Evolutionary conservation across 2,329 filamentous ascomycete genomes (phyloP), one percentile per base, ranked within the genome.

Genomic region (Verticillium klebahnii): DNA sequence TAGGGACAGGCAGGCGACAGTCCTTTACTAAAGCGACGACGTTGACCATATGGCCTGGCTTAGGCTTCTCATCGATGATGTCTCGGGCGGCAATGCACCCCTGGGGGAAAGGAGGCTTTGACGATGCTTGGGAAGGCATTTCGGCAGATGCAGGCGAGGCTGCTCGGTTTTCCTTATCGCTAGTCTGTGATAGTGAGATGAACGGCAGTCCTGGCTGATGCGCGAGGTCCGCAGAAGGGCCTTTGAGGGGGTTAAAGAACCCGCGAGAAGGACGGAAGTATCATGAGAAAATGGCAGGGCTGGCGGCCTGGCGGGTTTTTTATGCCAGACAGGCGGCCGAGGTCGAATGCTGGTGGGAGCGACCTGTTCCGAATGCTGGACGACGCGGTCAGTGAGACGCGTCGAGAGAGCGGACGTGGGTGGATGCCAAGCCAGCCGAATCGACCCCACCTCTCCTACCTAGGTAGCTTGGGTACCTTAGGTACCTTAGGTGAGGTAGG

Each of bases 11-110:
- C 1, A 80, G 73, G 61, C 85, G 80, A 57, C 80, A 82, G 67
- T 94, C 90, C 59, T 85, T 84, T 3, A 94, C 84, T 5, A 94
- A 74, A 1, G 92, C 93, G 58, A 92, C 82, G 50, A 95, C 75
- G 73, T 79, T 89, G 65, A 88, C 77, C 6, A 77, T 62, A 2
- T 52, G 67, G 32, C 70, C 65, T 31, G 67, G 17, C 9, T 66
- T 56, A 56, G 73, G 61, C 29, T 72, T 70, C 23, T 73, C 73
- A 58, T 82, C 73, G 63, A 86, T 68, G 23, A 86, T 70, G 34
- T 79, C 71, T 64, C 75, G 69, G 66, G 81, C 72, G 14, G 70
- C 60, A 8, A 62, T 68, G 67, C 85, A 85, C 40, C 74, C 73
- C 2, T 71, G 61, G 3, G 80, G 80, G 17, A 77, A 67, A 39